Percentiles rank a stretch among this genome's conserved stretches.
These are phyloP conservation scores for Penicillium expansum DNA, from an alignment of 2,329 filamentous ascomycete genomes.

Conservation along the genomic window DNA sequence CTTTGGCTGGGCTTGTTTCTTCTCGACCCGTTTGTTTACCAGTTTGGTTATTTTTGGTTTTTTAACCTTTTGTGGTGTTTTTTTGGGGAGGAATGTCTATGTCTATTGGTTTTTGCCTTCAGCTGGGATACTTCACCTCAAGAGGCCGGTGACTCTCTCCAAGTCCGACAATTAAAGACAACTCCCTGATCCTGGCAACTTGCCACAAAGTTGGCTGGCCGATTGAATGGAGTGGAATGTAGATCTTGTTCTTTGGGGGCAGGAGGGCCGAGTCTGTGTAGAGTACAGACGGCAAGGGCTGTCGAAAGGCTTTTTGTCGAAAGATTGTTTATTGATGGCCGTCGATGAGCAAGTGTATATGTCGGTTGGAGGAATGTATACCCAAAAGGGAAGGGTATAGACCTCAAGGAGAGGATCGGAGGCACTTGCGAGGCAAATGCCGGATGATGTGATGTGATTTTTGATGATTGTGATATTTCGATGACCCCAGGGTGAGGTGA, in stretches of 20 bases:
- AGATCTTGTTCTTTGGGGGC: not conserved
- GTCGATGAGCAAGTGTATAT: not conserved
- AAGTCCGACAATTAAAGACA: slow-evolving; percentile 20
- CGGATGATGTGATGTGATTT: not conserved
- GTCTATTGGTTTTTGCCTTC: not conserved
- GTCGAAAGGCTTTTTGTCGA: not conserved
- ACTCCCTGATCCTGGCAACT: slow-evolving; percentile 13
- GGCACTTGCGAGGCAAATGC: not conserved
- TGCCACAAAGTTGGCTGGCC: slow-evolving; percentile 4
- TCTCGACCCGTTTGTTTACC: not conserved
- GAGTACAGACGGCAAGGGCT: not conserved
- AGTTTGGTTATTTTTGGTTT: not conserved
- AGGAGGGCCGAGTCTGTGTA: not conserved
- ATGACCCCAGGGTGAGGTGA: slow-evolving; percentile 4
- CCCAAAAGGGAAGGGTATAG: not conserved
- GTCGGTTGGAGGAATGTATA: not conserved
- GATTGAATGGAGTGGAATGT: not conserved
- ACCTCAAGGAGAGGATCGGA: not conserved
- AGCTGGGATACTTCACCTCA: slow-evolving; percentile 12
- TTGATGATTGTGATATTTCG: not conserved
- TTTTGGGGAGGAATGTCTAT: slow-evolving; percentile 1
- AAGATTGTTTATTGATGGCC: not conserved
- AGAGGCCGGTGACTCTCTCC: slow-evolving; percentile 11
- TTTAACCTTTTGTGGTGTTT: not conserved
- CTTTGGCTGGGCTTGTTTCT: not conserved